phyloP scores from a whole-genome alignment of 2,329 filamentous ascomycete genomes.

The Ophiostoma australiae region DNA sequence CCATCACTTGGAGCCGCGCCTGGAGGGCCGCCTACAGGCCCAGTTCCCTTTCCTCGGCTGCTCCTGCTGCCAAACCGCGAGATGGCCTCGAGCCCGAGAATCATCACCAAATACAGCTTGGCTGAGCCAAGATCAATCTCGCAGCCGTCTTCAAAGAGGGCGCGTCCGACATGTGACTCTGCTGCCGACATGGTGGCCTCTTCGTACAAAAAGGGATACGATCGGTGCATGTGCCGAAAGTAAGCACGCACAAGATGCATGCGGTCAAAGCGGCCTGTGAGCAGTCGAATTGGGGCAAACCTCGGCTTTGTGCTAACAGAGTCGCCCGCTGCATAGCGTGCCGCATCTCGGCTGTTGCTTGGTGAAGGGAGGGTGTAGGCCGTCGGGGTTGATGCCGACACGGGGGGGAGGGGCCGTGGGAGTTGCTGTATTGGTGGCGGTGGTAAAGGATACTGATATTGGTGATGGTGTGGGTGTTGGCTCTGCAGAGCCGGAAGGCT shows the following conservation, averaged over 20 bases:
- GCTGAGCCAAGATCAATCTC: not conserved
- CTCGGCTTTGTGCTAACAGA: slow-evolving; percentile 6
- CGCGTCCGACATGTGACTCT: not conserved
- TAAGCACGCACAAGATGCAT: slow-evolving; percentile 40
- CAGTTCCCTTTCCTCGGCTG: not conserved
- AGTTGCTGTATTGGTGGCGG: not conserved
- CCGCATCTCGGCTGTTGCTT: slow-evolving; percentile 18
- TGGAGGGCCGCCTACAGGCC: not conserved
- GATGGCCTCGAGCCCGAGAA: not conserved
- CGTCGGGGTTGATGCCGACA: slow-evolving; percentile 11
- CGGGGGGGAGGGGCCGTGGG: not conserved
- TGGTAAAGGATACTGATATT: not conserved
- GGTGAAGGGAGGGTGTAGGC: slow-evolving; percentile 13
- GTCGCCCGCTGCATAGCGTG: slow-evolving; percentile 16
- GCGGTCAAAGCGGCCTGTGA: slow-evolving; percentile 18
- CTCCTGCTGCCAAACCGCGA: not conserved
- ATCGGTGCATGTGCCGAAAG: slow-evolving; percentile 43
- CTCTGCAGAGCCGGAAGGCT: not conserved
- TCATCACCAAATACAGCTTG: slow-evolving; percentile 15
- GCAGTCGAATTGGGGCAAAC: slow-evolving; percentile 15
- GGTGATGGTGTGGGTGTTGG: not conserved
- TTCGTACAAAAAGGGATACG: slow-evolving; percentile 43
- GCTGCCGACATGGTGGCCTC: slow-evolving; percentile 34
- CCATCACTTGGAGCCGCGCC: not conserved
- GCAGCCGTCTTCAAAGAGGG: not conserved